phyloP scores from a whole-genome alignment of 2,329 filamentous ascomycete species.

The Didymellaceae sp. region DNA sequence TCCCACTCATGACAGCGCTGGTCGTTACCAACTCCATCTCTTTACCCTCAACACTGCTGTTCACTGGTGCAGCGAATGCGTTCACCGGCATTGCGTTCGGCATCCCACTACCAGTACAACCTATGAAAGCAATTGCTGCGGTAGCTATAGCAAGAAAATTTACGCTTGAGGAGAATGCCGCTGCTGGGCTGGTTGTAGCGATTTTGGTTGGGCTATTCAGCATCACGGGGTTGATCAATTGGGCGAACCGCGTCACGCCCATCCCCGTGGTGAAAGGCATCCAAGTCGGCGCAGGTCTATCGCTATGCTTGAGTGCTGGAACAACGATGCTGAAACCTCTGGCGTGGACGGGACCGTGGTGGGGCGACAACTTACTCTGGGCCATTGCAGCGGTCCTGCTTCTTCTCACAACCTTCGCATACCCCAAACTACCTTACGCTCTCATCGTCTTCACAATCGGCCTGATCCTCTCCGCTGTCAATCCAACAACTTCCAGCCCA shows the following conservation, averaged over 20 bases:
- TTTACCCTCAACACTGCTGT: conserved; percentile 82
- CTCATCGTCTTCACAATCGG: conserved; percentile 74
- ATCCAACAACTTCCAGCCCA: conserved; percentile 23
- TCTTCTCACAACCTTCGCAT: conserved; percentile 70
- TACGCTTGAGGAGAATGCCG: conserved; percentile 73
- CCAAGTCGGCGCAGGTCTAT: conserved; percentile 88
- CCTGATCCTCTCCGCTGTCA: conserved; percentile 66
- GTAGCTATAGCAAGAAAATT: conserved; percentile 78
- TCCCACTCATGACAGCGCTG: conserved; percentile 88
- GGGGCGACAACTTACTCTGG: conserved; percentile 81
- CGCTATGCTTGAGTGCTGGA: conserved; percentile 79
- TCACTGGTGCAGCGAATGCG: conserved; percentile 87
- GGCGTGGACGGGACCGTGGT: conserved; percentile 69
- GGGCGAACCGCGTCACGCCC: conserved; percentile 76
- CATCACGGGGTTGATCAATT: conserved; percentile 76
- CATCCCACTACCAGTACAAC: conserved; percentile 88
- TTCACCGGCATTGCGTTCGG: conserved; percentile 82
- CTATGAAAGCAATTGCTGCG: conserved; percentile 88
- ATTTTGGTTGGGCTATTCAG: conserved; percentile 77
- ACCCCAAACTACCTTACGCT: conserved; percentile 77
- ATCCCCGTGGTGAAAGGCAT: conserved; percentile 93
- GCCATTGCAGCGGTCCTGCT: conserved; percentile 74
- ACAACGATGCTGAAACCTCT: conserved; percentile 69
- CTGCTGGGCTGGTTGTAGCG: conserved; percentile 82
- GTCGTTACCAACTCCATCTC: conserved; percentile 79